Evolutionary conservation across 805 yeast genomes (phyloP).

Genomic region (Yamadazyma phyllophila): DNA sequence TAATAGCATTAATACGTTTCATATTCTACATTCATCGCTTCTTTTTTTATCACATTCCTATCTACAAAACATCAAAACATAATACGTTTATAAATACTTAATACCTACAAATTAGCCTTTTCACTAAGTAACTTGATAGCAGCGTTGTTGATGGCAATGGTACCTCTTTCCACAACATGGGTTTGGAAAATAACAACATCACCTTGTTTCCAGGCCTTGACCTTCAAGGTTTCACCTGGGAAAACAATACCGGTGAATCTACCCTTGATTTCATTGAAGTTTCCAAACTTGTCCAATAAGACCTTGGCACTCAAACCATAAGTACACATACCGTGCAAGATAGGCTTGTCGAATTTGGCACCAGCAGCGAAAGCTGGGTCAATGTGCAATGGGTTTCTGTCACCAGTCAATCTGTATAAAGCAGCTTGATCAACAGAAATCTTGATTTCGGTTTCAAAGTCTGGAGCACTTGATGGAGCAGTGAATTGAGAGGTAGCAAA

Average conservation of each 20-base stretch:
- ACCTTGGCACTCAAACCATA: conserved; percentile 80
- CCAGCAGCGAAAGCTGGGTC: conserved; percentile 89
- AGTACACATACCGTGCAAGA: conserved; percentile 88
- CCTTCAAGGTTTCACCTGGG: conserved; percentile 87
- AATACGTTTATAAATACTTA: neutral
- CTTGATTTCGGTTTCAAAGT: conserved; percentile 55
- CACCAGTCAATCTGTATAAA: conserved; percentile 87
- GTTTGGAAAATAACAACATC: conserved; percentile 76
- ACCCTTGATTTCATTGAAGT: conserved; percentile 78
- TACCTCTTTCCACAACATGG: conserved; percentile 71
- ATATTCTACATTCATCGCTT: neutral
- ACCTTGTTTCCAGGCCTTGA: conserved; percentile 82
- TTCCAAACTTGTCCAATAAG: conserved; percentile 76
- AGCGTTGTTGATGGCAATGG: conserved; percentile 80
- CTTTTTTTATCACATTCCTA: no score
- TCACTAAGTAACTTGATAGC: conserved; percentile 60
- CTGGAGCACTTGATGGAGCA: conserved; percentile 66
- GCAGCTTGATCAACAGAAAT: conserved; percentile 80
- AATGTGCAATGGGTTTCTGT: conserved; percentile 91
- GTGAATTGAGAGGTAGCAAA: conserved; percentile 64
- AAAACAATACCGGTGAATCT: conserved; percentile 89
- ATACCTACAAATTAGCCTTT: conserved; percentile 36
- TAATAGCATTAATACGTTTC: neutral
- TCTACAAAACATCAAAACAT: neutral
- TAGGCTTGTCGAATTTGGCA: conserved; percentile 82